Base-by-base conservation (phyloP, 2,329 filamentous ascomycete genomes). In the Fusarium agapanthi region DNA sequence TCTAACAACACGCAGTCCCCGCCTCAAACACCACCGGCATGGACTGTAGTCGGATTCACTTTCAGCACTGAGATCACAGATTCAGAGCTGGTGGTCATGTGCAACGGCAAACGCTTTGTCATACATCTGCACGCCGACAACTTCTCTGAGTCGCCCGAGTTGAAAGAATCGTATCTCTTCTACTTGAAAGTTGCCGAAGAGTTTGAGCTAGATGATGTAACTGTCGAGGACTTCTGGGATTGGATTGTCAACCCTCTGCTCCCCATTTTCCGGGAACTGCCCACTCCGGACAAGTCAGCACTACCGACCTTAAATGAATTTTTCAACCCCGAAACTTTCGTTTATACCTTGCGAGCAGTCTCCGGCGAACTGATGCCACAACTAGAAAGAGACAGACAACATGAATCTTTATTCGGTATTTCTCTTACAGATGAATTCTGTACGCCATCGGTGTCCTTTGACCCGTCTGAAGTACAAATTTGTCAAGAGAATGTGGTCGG, bases 1-100 rank as follows among this genome's bases (percentile, higher is more conserved):
- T n/a, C 10, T 14, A 1, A 3, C 3, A 14, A 14, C 2, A 0
- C 28, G 7, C 28, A 2, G 1, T 14, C 7, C 3, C 5, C 7
- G 0, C 5, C 2, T 18, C 22, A n/a, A 10, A 32, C 15, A 7
- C 0, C 3, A 5, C 22, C 22, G 0, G 3, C 7, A 48, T 48
- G 45, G 45, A 24, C 28, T n/a, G 28, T 48, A 10, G 18, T 18
- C 22, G 22, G 0, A 7, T 50, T 50, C 16, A 50, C 30, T 20
- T 50, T 50, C 47, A 50, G 30, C 3, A 16, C 24, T 6, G 22
- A 50, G 3, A 34, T n/a, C 8, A 50, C 30, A 0, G n/a, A 50
- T 34, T 50, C 30, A 3, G 8, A 50, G 22, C 47, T 34, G 30
- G 22, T 7, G 0, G 30, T 50, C 11, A 34, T 24, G 16, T 50